phyloP scores from a whole-genome alignment of 1,284 basidiomycete species.

The Cryptococcus sp. region DNA sequence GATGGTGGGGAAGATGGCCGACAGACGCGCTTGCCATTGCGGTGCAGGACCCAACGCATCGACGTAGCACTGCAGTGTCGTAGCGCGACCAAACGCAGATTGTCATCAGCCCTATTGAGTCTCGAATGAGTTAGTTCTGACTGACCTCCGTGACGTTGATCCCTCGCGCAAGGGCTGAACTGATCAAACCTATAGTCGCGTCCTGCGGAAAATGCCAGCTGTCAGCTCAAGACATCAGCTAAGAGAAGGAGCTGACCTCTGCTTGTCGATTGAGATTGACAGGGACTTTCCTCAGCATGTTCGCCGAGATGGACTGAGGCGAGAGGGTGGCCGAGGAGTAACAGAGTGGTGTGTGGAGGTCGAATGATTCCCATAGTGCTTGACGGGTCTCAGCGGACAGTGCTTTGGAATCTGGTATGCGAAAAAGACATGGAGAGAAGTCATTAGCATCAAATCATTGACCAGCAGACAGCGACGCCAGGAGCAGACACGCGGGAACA shows the following conservation, averaged over 20 bases:
- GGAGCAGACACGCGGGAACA: conserved; percentile 7
- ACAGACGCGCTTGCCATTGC: conserved; percentile 79
- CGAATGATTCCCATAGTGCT: conserved; percentile 43
- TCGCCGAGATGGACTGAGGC: conserved; percentile 85
- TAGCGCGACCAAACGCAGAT: background rate
- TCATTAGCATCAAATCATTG: background rate
- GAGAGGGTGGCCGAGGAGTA: conserved; percentile 57
- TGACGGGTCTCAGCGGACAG: conserved; percentile 74
- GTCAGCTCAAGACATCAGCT: background rate
- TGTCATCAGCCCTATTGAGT: background rate
- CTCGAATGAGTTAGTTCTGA: background rate
- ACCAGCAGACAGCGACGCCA: background rate
- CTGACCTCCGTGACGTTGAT: conserved; percentile 78
- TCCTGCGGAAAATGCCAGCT: conserved; percentile 53
- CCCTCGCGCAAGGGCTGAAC: conserved; percentile 74
- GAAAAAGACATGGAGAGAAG: background rate
- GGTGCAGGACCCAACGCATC: conserved; percentile 90
- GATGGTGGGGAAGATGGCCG: conserved; percentile 75
- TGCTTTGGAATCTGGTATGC: conserved; percentile 73
- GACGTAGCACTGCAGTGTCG: conserved; percentile 73
- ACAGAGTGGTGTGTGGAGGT: conserved; percentile 33
- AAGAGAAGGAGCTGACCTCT: conserved; percentile 52
- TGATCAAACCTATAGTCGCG: conserved; percentile 85
- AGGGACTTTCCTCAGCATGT: conserved; percentile 83
- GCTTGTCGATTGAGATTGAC: conserved; percentile 91